phyloP scores from a whole-genome alignment of 2,329 filamentous ascomycete species.

The Talaromyces marneffei region DNA sequence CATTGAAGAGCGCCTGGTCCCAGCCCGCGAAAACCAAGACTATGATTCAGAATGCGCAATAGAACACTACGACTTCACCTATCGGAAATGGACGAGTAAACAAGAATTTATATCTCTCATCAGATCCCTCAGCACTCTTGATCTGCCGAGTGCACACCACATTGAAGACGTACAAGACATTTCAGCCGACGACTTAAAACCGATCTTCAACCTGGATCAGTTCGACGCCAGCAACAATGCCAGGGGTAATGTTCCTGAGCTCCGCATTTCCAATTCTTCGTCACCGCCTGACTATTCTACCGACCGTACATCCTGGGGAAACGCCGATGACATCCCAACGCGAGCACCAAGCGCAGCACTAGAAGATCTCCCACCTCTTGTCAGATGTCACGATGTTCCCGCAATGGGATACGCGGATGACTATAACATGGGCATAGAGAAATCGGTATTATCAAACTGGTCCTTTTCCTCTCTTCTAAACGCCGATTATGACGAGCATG shows the following conservation, averaged over 20 bases:
- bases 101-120: not conserved
- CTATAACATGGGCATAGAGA: not conserved
- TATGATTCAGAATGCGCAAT: not conserved
- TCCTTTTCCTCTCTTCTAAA: not conserved
- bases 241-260: not conserved
- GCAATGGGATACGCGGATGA: slow-evolving; percentile 8
- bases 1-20: not conserved
- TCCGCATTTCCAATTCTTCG: slow-evolving; percentile 5
- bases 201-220: not conserved
- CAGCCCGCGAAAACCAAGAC: not conserved
- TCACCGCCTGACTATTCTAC: not conserved
- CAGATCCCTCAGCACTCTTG: not conserved
- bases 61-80: not conserved
- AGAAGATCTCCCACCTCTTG: slow-evolving; percentile 8
- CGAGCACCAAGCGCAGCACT: slow-evolving; percentile 3
- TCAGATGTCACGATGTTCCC: slow-evolving; percentile 5
- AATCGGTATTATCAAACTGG: not conserved
- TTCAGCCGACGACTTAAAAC: not conserved
- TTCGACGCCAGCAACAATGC: not conserved
- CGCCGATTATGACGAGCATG: not conserved
- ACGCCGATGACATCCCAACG: slow-evolving; percentile 11
- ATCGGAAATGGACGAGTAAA: not conserved
- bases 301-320: slow-evolving; percentile 1
- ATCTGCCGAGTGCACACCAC: slow-evolving; percentile 1
- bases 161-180: slow-evolving; percentile 1